phyloP scores from a whole-genome alignment of 2,329 filamentous ascomycete species.

The Hypoxylon sp. region DNA sequence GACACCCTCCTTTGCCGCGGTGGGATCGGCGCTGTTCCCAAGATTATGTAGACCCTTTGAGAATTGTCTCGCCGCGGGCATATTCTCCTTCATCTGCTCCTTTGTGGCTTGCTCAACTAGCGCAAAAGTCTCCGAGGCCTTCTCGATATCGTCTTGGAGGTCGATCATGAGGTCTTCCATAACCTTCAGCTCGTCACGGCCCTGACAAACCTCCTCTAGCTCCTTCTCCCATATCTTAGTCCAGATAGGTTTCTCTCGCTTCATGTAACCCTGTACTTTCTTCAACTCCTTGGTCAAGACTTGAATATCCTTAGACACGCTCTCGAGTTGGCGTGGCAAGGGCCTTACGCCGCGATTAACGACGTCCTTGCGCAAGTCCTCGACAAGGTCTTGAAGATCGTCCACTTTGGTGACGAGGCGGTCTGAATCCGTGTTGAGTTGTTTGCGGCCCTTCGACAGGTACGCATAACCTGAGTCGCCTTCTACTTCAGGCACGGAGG shows the following conservation, averaged over 20 bases:
- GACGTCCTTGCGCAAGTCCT: slow-evolving; percentile 97
- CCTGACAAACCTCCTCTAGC: slow-evolving; percentile 93
- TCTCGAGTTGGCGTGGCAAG: slow-evolving; percentile 87
- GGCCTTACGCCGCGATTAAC: slow-evolving; percentile 92
- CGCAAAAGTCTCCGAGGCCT: slow-evolving; percentile 91
- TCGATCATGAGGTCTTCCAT: slow-evolving; percentile 96
- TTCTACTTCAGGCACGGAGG: slow-evolving; percentile 76
- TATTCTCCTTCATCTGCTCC: slow-evolving; percentile 86
- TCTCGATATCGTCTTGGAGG: slow-evolving; percentile 93
- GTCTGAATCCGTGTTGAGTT: slow-evolving; percentile 87
- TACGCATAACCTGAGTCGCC: slow-evolving; percentile 86
- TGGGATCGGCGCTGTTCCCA: slow-evolving; percentile 72
- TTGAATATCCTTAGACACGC: slow-evolving; percentile 88
- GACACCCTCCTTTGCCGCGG: slow-evolving; percentile 88
- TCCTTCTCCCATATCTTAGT: slow-evolving; percentile 99
- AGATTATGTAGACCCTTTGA: slow-evolving; percentile 68
- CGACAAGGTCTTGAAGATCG: slow-evolving; percentile 95
- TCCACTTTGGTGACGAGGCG: slow-evolving; percentile 92
- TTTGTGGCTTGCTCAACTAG: slow-evolving; percentile 98
- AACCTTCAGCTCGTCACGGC: slow-evolving; percentile 92
- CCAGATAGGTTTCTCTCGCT: slow-evolving; percentile 93
- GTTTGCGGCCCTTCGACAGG: slow-evolving; percentile 87
- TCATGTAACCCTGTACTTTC: slow-evolving; percentile 93
- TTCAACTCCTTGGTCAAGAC: slow-evolving; percentile 85
- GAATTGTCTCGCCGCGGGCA: slow-evolving; percentile 64